Conservation (phyloP, 345 rosid genomes). For the Salix brachista region DNA sequence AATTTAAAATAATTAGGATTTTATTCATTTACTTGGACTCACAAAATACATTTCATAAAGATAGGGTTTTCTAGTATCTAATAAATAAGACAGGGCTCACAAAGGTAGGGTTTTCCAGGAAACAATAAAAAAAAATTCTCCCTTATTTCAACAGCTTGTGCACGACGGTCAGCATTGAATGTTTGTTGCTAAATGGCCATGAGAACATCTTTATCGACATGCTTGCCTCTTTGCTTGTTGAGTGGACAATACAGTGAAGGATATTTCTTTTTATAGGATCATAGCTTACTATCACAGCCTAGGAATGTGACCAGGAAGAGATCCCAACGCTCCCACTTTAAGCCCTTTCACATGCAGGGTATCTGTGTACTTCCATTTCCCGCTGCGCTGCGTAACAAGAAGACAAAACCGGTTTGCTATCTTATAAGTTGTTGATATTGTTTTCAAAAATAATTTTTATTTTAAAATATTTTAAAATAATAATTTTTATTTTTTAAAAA, state of each 20-base stretch:
- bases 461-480: no score
- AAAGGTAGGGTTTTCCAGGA: no score
- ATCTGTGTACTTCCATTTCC: slow-evolving; percentile 12
- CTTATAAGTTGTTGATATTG: no score
- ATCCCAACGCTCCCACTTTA: neutral
- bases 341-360: slow-evolving; percentile 14
- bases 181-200: neutral
- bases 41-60: accelerated
- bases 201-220: neutral
- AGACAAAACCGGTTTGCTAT: neutral
- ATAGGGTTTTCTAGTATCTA: no score
- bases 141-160: neutral
- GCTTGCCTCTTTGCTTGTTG: slow-evolving; percentile 3
- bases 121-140: no score
- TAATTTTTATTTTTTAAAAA: no score
- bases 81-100: no score
- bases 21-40: no score
- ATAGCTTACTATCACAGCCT: slow-evolving; percentile 7
- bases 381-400: neutral
- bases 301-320: slow-evolving; percentile 14
- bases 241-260: slow-evolving; percentile 22
- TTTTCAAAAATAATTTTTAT: no score
- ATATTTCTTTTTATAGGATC: slow-evolving; percentile 19
- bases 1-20: no score
- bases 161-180: neutral